A percentile compares a stretch with the other conserved stretches of the same genome.
Conservation (phyloP, 768 basidiomycete genomes). For the Lactifluus volemus region DNA sequence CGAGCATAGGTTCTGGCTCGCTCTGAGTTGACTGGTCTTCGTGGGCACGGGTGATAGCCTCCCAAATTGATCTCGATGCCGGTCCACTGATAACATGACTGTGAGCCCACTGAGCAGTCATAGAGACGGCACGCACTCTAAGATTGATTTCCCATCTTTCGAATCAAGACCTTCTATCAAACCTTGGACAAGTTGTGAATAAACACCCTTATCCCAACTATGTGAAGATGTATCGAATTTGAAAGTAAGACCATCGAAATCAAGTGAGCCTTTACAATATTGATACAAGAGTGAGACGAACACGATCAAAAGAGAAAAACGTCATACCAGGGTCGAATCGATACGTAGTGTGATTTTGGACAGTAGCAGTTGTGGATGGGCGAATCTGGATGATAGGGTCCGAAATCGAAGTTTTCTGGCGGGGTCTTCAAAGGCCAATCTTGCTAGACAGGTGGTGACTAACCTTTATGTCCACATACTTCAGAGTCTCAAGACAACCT, state of each 20-base stretch:
- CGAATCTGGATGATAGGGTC: constrained; percentile 4
- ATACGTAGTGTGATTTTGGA: background rate
- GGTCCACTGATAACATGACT: background rate
- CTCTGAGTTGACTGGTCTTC: background rate
- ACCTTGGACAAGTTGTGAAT: background rate
- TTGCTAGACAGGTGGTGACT: background rate
- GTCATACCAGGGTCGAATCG: constrained; percentile 3
- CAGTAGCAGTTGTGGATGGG: background rate
- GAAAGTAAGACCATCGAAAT: constrained; percentile 6
- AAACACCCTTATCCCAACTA: background rate
- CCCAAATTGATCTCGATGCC: constrained; percentile 10
- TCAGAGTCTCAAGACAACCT: background rate
- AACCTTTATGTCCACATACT: constrained; percentile 6
- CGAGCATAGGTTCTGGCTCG: background rate
- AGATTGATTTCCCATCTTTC: background rate
- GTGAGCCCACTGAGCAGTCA: background rate
- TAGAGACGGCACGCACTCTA: background rate
- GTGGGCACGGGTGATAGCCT: background rate
- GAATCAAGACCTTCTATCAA: background rate
- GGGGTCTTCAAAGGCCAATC: background rate
- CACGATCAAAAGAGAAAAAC: background rate
- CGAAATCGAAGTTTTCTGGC: background rate
- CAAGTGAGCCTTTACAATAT: background rate
- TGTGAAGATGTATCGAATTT: constrained; percentile 4
- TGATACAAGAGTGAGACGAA: background rate